phyloP scores from a whole-genome alignment of 257 asterid species.

The Sherardia arvensis region DNA sequence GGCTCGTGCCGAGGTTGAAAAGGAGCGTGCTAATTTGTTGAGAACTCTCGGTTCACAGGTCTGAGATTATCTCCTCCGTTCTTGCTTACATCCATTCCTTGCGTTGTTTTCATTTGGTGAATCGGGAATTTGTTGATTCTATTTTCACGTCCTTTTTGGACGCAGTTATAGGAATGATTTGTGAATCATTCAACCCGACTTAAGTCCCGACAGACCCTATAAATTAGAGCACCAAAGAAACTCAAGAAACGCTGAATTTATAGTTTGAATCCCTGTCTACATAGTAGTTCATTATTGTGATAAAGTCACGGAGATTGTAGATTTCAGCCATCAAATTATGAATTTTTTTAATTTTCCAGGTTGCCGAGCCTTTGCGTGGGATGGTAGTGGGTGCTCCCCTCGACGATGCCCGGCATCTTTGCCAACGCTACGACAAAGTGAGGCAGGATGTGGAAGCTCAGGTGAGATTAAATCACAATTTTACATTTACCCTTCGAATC shows the following conservation, averaged over 20 bases:
- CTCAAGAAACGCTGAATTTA: neutral
- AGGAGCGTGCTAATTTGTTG: conserved; percentile 89
- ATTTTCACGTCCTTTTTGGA: neutral
- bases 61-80: neutral
- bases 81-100: neutral
- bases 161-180: neutral
- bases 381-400: conserved; percentile 99
- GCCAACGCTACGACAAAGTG: conserved; percentile 93
- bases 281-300: neutral
- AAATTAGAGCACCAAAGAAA: neutral
- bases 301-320: neutral
- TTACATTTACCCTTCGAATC: neutral
- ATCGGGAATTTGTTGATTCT: too few species aligned
- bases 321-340: neutral
- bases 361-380: conserved; percentile 95
- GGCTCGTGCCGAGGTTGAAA: conserved; percentile 91
- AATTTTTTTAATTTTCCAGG: conserved; percentile 27
- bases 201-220: neutral
- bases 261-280: neutral
- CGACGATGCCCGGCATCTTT: conserved; percentile 99
- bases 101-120: too few species aligned
- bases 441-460: conserved; percentile 98
- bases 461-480: conserved; percentile 23
- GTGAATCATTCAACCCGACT: neutral
- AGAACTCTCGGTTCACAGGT: conserved; percentile 99